Base-by-base conservation (phyloP, 352 stramenopile genomes). In the Phytopythium vexans region DNA sequence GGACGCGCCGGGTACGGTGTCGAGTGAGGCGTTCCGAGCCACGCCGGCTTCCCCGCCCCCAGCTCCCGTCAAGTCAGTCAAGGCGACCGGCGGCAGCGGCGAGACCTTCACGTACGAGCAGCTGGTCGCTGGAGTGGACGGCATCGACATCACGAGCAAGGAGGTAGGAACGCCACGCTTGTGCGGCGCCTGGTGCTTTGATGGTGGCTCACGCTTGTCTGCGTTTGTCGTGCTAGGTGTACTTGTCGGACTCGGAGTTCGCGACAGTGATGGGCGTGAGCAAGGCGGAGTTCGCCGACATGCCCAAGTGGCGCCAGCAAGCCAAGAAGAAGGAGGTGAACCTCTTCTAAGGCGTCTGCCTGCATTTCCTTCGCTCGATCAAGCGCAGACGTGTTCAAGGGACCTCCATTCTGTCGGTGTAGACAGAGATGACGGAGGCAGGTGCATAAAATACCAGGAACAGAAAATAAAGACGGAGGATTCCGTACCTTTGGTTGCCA, bases 241-340 rank as follows among this genome's bases (percentile, higher is more conserved):
- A 96, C 54, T 64, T 96, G 40, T 74, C 67, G 47, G 86, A 95
- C 50, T 80, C 63, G 33, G 84, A 94, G 44, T 96, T 96, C 59
- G 8, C 64, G 31, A 73, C 72, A 16, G 56, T 96, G 15, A 83
- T 95, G 70, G 70, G 71, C 37, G 50, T 74, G 52, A 80, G 45
- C 59, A 86, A 71, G 66, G 59, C 49, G 44, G 85, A 91, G 41
- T 96, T 85, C 43, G 49, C 45, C 6, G 68, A 67, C 5, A 62
- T 92, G 14, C 76, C 86, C 38, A 93, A 94, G 68, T 96, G 88
- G 88, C 88, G 89, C 71, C 76, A 90, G 63, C 76, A 92, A 52
- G 72, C 74, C 37, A 89, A 90, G 70, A 96, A 96, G 78, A 94
- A 94, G 71, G 77, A 92, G 15, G 66, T 77, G 8, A 72, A 81